Evolutionary conservation across 1,284 basidiomycete genomes (phyloP), one percentile per base, ranked within the genome.

Genomic region (Tranzscheliella williamsii): DNA sequence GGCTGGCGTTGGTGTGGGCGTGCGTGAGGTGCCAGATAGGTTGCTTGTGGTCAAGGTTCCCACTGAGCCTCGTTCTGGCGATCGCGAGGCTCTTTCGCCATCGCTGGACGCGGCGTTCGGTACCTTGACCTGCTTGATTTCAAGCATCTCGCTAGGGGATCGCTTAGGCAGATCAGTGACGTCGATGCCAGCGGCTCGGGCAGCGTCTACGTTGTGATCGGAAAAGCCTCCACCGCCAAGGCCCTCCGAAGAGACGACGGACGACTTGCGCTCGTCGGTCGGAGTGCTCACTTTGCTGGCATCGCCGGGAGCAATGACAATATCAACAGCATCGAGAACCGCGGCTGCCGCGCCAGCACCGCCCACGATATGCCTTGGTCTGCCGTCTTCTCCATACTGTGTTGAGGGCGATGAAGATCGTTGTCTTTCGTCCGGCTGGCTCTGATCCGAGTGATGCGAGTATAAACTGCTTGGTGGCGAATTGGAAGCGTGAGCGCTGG

Each of bases 201-300:
- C 62, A 17, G 42, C 47, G 20, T 55, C 45, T 4, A 55, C 41
- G 40, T 52, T 51, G 15, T 24, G 21, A 2, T 44, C 52, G 11
- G 42, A n/a, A 5, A 31, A 24, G 3, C 7, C 23, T 0, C 16
- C 16, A 4, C 39, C 38, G 26, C 18, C 20, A 11, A 24, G 16
- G 5, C 32, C 44, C 22, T 41, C 36, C 42, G 30, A 29, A 34
- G 27, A 17, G 16, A 33, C 38, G 22, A 50, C 34, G 24, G 43
- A 43, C 12, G 21, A 29, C 24, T 51, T 42, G 24, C 45, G 51
- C 5, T 32, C 48, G 1, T 55, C 55, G 5, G 46, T 43, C 7
- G 69, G 69, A 13, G 67, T 67, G 53, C 58, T 67, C 12, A 55
- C 64, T 27, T 67, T 67, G 44, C 69, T 70, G 20, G 69, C 69